Percentiles rank a stretch among this genome's conserved stretches.
Conservation (phyloP, 805 yeast species). For the Lipomyces lipofer region DNA sequence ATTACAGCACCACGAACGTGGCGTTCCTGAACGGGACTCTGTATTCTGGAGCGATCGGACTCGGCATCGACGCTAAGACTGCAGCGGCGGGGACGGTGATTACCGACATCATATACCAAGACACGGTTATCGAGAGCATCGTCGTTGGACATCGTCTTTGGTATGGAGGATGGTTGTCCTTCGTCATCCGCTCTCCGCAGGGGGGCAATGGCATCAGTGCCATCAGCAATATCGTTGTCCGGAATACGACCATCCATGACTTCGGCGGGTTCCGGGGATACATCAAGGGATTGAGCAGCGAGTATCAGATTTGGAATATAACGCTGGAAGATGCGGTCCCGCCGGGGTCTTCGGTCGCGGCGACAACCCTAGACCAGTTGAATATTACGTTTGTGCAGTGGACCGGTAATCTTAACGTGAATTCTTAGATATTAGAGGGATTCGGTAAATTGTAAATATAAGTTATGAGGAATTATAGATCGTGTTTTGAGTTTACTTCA, state of each 20-base stretch:
- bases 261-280: slow-evolving; percentile 15
- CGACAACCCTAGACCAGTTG: background rate
- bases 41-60: slow-evolving; percentile 17
- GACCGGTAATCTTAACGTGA: no score
- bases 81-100: slow-evolving; percentile 2
- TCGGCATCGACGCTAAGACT: slow-evolving; percentile 18
- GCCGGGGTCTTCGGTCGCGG: no score
- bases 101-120: slow-evolving; percentile 2
- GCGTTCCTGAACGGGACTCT: slow-evolving; percentile 9
- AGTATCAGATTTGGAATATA: no score
- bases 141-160: slow-evolving; percentile 10
- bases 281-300: slow-evolving; percentile 19
- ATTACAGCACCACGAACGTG: slow-evolving; percentile 2
- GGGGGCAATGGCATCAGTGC: slow-evolving; percentile 5
- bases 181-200: slow-evolving; percentile 15
- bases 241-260: slow-evolving; percentile 8
- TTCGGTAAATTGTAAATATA: no score
- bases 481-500: no score
- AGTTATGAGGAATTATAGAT: no score
- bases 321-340: no score
- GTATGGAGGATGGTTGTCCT: slow-evolving; percentile 20
- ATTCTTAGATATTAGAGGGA: no score
- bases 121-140: slow-evolving; percentile 11
- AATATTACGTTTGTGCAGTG: background rate
- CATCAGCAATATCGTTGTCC: slow-evolving; percentile 9